Percentiles rank a stretch among this genome's conserved stretches.
Conservation (phyloP, 345 rosid species). For the Boechera retrofracta region DNA sequence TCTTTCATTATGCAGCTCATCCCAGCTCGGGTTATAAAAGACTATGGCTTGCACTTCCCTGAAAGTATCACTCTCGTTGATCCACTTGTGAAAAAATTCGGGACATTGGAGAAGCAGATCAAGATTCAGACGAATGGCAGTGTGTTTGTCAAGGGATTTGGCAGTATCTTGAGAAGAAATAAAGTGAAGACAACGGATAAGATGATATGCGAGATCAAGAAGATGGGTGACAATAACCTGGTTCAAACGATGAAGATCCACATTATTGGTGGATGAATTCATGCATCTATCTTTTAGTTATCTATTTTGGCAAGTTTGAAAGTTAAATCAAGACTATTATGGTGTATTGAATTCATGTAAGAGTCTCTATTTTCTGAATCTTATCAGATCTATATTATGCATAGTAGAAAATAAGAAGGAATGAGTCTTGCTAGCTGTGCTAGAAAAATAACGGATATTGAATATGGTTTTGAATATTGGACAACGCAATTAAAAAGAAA, state of each 20-base stretch:
- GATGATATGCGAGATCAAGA: conserved; percentile 28
- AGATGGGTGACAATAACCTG: not conserved
- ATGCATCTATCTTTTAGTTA: not conserved
- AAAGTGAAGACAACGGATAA: conserved; percentile 13
- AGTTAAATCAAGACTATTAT: not conserved
- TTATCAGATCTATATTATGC: no score
- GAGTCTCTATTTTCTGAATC: no score
- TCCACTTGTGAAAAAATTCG: conserved; percentile 9
- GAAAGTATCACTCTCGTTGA: conserved; percentile 14
- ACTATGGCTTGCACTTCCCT: conserved; percentile 30
- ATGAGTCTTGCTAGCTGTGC: no score
- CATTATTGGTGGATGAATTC: conserved; percentile 10
- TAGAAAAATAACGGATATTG: not conserved
- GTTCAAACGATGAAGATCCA: conserved; percentile 38
- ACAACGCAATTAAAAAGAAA: not conserved
- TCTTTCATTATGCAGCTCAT: conserved; percentile 33
- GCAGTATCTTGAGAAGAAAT: conserved; percentile 27
- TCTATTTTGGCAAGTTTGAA: not conserved
- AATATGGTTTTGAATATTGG: not conserved
- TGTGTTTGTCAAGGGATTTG: conserved; percentile 34
- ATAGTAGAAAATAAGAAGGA: no score
- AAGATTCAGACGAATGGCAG: conserved; percentile 6
- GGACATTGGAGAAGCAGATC: conserved; percentile 18
- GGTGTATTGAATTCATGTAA: not conserved
- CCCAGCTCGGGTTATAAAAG: conserved; percentile 19